phyloP scores from a whole-genome alignment of 805 yeast genomes.

The Candida ovalis region DNA sequence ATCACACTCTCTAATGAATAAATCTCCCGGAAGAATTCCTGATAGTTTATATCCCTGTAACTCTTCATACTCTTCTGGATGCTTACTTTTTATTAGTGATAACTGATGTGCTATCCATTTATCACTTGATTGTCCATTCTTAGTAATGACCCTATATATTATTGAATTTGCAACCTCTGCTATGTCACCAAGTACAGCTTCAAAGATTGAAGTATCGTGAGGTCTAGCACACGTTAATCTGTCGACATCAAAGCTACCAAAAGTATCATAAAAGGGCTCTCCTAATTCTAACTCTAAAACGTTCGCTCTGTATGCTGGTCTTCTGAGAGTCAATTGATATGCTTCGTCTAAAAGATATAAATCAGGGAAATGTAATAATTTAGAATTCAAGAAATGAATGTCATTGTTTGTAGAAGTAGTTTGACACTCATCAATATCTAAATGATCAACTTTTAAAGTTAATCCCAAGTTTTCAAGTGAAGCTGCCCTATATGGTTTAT shows the following conservation, averaged over 20 bases:
- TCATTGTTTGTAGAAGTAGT: not conserved
- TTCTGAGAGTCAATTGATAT: constrained; percentile 36
- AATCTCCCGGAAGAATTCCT: constrained; percentile 25
- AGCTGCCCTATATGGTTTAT: not conserved
- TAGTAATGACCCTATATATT: constrained; percentile 9
- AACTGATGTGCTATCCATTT: constrained; percentile 6
- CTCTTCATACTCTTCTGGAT: not conserved
- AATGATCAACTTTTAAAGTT: constrained; percentile 16
- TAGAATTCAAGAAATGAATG: constrained; percentile 31
- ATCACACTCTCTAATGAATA: constrained; percentile 38
- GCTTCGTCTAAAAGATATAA: constrained; percentile 43
- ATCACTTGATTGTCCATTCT: constrained; percentile 1
- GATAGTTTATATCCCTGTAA: not conserved
- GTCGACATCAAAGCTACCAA: constrained; percentile 14
- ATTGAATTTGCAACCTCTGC: constrained; percentile 4
- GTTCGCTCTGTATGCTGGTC: constrained; percentile 36
- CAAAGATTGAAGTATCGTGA: constrained; percentile 10
- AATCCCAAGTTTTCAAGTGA: constrained; percentile 5
- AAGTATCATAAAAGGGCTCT: constrained; percentile 29
- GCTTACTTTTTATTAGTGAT: not conserved
- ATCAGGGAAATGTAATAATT: constrained; percentile 33
- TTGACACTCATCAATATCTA: constrained; percentile 15
- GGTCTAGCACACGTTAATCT: constrained; percentile 2
- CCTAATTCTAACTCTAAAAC: constrained; percentile 31
- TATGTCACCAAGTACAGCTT: constrained; percentile 15